These are phyloP conservation scores for Brettanomyces sp. DNA, from an alignment of 805 yeast genomes.

Conservation along the genomic window DNA sequence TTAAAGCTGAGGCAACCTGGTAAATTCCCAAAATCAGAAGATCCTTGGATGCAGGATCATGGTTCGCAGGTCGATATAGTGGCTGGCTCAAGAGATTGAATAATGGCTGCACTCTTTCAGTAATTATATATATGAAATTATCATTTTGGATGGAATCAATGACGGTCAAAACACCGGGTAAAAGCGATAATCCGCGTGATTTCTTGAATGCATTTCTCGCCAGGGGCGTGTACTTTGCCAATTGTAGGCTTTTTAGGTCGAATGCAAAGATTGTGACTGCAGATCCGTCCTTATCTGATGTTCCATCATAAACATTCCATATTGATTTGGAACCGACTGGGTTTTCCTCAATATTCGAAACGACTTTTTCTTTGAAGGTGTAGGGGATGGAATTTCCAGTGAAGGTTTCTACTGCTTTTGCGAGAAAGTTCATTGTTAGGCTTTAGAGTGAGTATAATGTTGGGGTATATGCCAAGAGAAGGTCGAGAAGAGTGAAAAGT, in stretches of 20 bases:
- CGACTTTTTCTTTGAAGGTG: constrained; percentile 36
- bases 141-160: constrained; percentile 62
- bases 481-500: too few relatives aligned
- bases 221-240: constrained; percentile 22
- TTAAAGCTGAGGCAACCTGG: constrained; percentile 44
- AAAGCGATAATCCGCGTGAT: constrained; percentile 42
- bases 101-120: constrained; percentile 59
- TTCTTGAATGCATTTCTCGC: constrained; percentile 38
- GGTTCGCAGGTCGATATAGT: constrained; percentile 16
- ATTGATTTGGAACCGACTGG: constrained; percentile 28
- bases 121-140: constrained; percentile 44
- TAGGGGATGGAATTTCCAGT: constrained; percentile 55
- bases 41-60: constrained; percentile 12
- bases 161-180: constrained; percentile 61
- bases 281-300: constrained; percentile 40
- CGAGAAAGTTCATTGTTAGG: constrained; percentile 54
- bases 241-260: constrained; percentile 33
- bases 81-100: constrained; percentile 23
- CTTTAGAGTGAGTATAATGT: too few relatives aligned
- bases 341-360: constrained; percentile 13
- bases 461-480: too few relatives aligned
- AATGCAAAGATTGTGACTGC: constrained; percentile 61
- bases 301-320: constrained; percentile 60
- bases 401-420: constrained; percentile 52
- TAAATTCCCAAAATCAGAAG: constrained; percentile 46